A percentile compares a stretch with the other conserved stretches of the same genome.
These are phyloP conservation scores for Ascochyta fabae DNA, from an alignment of 2,329 filamentous ascomycete genomes.

Conservation along the genomic window DNA sequence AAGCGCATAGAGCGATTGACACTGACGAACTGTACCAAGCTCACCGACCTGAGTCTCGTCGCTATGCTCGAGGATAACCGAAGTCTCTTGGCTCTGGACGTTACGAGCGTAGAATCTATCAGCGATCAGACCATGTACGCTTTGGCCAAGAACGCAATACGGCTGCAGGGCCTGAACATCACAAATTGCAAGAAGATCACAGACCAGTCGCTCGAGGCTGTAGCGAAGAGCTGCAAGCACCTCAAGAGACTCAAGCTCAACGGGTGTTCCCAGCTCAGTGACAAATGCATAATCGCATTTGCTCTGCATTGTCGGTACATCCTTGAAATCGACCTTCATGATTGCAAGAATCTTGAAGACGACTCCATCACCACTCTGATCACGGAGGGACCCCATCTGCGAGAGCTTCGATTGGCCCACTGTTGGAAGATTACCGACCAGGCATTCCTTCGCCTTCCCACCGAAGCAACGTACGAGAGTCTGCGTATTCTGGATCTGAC, in stretches of 20 bases:
- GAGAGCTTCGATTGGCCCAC: conserved; percentile 85
- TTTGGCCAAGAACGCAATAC: conserved; percentile 80
- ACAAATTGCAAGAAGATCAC: conserved; percentile 84
- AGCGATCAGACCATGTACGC: conserved; percentile 80
- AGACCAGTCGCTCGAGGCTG: conserved; percentile 79
- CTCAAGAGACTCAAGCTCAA: conserved; percentile 97
- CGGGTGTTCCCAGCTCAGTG: conserved; percentile 83
- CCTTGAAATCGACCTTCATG: conserved; percentile 93
- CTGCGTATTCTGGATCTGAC: conserved; percentile 93
- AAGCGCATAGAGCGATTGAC: conserved; percentile 92
- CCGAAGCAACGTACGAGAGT: conserved; percentile 76
- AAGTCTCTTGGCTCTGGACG: conserved; percentile 85
- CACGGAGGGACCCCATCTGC: conserved; percentile 78
- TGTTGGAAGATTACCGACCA: conserved; percentile 84
- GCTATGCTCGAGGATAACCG: conserved; percentile 79
- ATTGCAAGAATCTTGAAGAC: conserved; percentile 81
- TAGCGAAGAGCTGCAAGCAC: conserved; percentile 83
- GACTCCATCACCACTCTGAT: conserved; percentile 82
- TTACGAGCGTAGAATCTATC: conserved; percentile 80
- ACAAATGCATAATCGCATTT: conserved; percentile 82
- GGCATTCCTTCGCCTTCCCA: conserved; percentile 83
- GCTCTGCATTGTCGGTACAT: conserved; percentile 89
- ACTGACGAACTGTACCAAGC: conserved; percentile 82
- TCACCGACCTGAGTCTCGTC: conserved; percentile 84
- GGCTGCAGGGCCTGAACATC: conserved; percentile 91